Percentiles rank a stretch among this genome's conserved stretches.
Conservation (phyloP, 2,329 filamentous ascomycete genomes). For the Alternaria triticimaculans region DNA sequence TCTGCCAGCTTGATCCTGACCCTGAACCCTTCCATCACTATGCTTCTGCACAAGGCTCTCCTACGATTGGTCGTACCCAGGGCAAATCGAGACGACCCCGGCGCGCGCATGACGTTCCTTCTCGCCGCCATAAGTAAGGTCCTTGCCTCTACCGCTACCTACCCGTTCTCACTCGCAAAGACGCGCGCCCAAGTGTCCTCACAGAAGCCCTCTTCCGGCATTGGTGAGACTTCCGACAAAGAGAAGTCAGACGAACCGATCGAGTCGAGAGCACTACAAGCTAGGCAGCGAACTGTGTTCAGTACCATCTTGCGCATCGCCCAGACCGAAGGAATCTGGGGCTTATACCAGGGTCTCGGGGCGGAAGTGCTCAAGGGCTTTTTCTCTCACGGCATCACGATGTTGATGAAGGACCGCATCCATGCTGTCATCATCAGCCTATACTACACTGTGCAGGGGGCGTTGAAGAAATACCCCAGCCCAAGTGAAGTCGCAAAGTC, state of each 20-base stretch:
- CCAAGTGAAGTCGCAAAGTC: constrained; percentile 48
- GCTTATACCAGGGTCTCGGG: constrained; percentile 76
- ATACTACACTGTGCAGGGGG: constrained; percentile 70
- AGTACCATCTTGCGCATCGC: constrained; percentile 65
- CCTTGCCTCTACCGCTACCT: constrained; percentile 76
- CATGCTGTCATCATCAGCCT: constrained; percentile 74
- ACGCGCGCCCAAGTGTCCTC: constrained; percentile 72
- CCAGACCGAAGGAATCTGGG: constrained; percentile 69
- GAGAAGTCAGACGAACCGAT: constrained; percentile 32
- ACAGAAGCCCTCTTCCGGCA: constrained; percentile 40
- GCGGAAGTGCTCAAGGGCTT: constrained; percentile 84
- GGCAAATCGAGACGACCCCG: constrained; percentile 60
- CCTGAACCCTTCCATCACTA: constrained; percentile 85
- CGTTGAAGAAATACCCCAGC: constrained; percentile 51
- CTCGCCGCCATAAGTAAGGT: constrained; percentile 81
- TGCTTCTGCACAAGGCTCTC: constrained; percentile 78
- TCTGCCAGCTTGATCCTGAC: constrained; percentile 80
- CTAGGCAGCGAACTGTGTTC: constrained; percentile 63
- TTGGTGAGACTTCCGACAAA: constrained; percentile 37
- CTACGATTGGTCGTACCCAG: constrained; percentile 65
- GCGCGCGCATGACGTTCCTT: constrained; percentile 65
- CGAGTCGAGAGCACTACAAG: constrained; percentile 29
- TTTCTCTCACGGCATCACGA: constrained; percentile 84
- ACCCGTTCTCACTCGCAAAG: constrained; percentile 87
- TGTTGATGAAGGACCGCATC: constrained; percentile 82